Evolutionary conservation across 495 filamentous ascomycete species (phyloP).

Genomic region (Tetracladium setigerum): DNA sequence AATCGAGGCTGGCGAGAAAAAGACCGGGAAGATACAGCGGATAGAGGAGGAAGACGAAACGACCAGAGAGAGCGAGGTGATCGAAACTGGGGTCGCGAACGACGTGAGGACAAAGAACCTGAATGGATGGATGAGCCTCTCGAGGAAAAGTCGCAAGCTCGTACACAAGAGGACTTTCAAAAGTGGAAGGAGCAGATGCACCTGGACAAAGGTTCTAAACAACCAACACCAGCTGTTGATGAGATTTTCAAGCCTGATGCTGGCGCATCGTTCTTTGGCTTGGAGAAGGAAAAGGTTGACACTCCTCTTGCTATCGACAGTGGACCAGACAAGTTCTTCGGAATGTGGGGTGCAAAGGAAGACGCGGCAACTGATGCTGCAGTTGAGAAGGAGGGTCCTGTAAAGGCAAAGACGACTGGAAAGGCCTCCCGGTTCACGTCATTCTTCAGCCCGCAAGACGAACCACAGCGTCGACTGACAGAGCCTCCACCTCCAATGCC

Average conservation of each 20-base stretch:
- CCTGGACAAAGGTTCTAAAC: slow-evolving; percentile 48
- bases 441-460: slow-evolving; percentile 64
- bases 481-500: slow-evolving; percentile 35
- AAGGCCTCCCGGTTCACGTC: slow-evolving; percentile 79
- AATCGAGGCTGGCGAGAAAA: slow-evolving; percentile 24
- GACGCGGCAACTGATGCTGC: slow-evolving; percentile 8
- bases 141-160: slow-evolving; percentile 58
- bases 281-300: slow-evolving; percentile 42
- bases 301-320: slow-evolving; percentile 55
- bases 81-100: slow-evolving; percentile 54
- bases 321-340: slow-evolving; percentile 75
- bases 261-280: slow-evolving; percentile 21
- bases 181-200: slow-evolving; percentile 86
- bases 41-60: slow-evolving; percentile 37
- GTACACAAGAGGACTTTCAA: slow-evolving; percentile 88
- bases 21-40: slow-evolving; percentile 22
- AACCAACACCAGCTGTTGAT: slow-evolving; percentile 28
- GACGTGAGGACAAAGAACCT: slow-evolving; percentile 65
- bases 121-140: slow-evolving; percentile 80
- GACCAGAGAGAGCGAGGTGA: slow-evolving; percentile 33
- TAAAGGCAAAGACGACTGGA: slow-evolving; percentile 30
- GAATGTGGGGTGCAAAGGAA: slow-evolving; percentile 44
- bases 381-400: slow-evolving; percentile 19
- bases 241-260: slow-evolving; percentile 11
- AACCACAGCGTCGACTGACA: slow-evolving; percentile 38